Evolutionary conservation across 805 yeast species (phyloP).

Genomic region (Clavispora santaluciae): DNA sequence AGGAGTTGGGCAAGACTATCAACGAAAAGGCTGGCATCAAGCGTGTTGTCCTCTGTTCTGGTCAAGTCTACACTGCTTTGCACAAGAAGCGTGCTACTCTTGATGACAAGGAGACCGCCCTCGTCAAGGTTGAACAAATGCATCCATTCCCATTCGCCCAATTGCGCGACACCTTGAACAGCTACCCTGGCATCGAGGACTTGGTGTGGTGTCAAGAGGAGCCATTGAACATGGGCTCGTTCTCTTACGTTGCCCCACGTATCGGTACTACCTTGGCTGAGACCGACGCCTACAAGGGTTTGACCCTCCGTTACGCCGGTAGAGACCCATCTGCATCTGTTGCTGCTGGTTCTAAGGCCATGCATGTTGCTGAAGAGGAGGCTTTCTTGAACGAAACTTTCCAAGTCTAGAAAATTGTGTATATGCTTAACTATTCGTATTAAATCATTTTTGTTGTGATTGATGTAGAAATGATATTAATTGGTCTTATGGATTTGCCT

Average conservation of each 20-base stretch:
- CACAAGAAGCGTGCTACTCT: constrained; percentile 80
- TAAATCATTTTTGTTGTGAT: constrained; percentile 1
- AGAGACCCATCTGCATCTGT: constrained; percentile 98
- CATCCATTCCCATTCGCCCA: constrained; percentile 99
- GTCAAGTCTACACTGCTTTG: constrained; percentile 93
- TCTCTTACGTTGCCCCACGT: constrained; percentile 80
- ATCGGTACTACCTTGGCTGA: constrained; percentile 69
- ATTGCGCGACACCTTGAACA: constrained; percentile 74
- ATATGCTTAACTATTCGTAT: neutral
- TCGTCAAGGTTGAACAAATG: constrained; percentile 85
- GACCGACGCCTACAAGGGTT: constrained; percentile 61
- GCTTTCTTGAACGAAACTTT: constrained; percentile 69
- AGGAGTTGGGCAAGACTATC: constrained; percentile 74
- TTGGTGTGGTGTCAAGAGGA: constrained; percentile 98
- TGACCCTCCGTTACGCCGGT: constrained; percentile 79
- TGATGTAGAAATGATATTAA: no score
- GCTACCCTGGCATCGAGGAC: constrained; percentile 80
- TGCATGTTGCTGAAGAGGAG: constrained; percentile 85
- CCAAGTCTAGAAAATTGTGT: constrained; percentile 4
- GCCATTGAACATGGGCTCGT: constrained; percentile 95
- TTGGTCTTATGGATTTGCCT: no score
- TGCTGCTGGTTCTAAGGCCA: constrained; percentile 93
- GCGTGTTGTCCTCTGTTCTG: constrained; percentile 78
- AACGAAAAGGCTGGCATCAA: constrained; percentile 77
- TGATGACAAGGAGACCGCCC: constrained; percentile 78